Percentiles rank a stretch among this genome's conserved stretches.
Conservation (phyloP, 345 rosid species). For the Hypericum androsaemum region DNA sequence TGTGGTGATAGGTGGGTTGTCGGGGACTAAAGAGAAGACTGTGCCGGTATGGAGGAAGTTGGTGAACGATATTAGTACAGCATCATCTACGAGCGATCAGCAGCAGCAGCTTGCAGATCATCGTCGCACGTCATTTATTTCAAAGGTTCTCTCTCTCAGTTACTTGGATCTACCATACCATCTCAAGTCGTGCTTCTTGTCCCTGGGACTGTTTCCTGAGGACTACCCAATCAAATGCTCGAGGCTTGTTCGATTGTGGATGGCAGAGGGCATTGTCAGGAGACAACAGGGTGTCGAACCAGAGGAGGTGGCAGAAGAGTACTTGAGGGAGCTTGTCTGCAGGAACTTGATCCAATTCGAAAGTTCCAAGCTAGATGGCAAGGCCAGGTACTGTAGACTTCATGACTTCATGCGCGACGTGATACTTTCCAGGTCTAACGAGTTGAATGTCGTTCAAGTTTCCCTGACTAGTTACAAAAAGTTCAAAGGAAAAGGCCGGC, state of each 20-base stretch:
- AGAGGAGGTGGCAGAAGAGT: conserved; percentile 4
- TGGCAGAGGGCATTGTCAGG: conserved; percentile 6
- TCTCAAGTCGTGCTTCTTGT: conserved; percentile 1
- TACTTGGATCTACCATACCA: conserved; percentile 7
- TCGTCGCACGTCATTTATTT: neutral
- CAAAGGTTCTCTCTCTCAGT: conserved; percentile 2
- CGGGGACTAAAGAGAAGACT: neutral
- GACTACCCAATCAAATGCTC: neutral
- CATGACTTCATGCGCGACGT: conserved; percentile 4
- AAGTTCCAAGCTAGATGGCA: neutral
- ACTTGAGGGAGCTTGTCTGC: neutral
- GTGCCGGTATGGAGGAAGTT: neutral
- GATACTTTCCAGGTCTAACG: neutral
- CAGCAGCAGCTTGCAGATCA: neutral
- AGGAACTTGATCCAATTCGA: neutral
- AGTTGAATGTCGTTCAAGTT: neutral
- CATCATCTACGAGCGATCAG: neutral
- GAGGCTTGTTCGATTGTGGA: conserved; percentile 1
- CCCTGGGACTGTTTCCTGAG: conserved; percentile 5
- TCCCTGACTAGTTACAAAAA: neutral
- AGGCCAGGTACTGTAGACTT: neutral
- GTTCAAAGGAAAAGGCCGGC: neutral
- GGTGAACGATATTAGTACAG: neutral
- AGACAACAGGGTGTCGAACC: neutral
- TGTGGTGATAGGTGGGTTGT: conserved; percentile 1